Conservation (phyloP, 768 basidiomycete species). For the Auriscalpium microsporum region DNA sequence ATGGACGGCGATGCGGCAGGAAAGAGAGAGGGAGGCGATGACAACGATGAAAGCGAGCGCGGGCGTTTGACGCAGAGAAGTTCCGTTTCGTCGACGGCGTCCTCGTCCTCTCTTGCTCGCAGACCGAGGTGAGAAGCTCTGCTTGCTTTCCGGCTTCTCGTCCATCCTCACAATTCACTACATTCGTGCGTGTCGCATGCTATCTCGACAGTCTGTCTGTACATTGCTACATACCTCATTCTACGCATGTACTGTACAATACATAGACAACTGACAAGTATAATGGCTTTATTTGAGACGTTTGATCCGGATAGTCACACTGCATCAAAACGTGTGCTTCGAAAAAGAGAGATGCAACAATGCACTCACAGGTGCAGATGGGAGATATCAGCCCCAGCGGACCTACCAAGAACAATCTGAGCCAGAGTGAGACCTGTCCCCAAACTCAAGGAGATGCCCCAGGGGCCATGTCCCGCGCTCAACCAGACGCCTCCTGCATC, state of each 20-base stretch:
- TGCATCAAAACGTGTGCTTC: too few species aligned
- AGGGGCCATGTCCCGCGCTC: constrained; percentile 31
- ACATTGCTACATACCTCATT: too few species aligned
- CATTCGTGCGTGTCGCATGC: not conserved
- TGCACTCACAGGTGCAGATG: not conserved
- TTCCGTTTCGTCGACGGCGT: constrained; percentile 1
- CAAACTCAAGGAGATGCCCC: constrained; percentile 27
- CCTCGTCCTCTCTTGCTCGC: not conserved
- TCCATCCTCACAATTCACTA: not conserved
- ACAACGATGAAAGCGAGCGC: not conserved
- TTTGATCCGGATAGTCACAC: too few species aligned
- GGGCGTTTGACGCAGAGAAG: constrained; percentile 2
- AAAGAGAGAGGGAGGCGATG: constrained; percentile 20
- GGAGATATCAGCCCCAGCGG: constrained; percentile 22
- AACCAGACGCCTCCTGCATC: constrained; percentile 22
- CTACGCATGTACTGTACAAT: too few species aligned
- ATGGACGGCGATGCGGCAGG: constrained; percentile 29
- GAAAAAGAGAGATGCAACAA: too few species aligned
- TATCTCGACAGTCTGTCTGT: too few species aligned
- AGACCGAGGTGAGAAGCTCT: not conserved
- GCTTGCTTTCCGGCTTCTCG: not conserved
- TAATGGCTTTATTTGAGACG: too few species aligned
- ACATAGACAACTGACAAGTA: too few species aligned
- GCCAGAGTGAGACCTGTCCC: constrained; percentile 25
- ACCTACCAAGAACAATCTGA: constrained; percentile 21